Base-by-base conservation (phyloP, 1,284 basidiomycete species). In the Leccinum laetum region DNA sequence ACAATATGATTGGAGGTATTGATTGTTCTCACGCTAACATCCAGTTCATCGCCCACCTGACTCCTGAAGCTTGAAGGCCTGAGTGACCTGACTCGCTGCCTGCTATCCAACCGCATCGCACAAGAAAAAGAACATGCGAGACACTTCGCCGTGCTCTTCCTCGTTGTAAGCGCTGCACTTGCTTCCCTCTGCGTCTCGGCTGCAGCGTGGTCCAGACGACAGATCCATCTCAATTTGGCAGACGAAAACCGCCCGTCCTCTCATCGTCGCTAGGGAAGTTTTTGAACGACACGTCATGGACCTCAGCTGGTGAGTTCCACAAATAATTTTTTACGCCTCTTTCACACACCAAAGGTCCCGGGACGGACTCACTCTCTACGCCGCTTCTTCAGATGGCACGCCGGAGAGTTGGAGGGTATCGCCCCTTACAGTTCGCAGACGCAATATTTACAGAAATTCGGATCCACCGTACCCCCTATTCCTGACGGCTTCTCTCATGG, bases 221-320 rank as follows among this genome's bases (percentile, higher is more conserved):
- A 29, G 29, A 29, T 29, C 29, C 29, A 29, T 96, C 18, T 97
- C 95, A 2, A 88, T 98, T 26, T 98, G 96, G 96, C 90, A 96
- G 75, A 98, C 96, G 6, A 95, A 95, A 69, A 87, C 89, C 1
- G 92, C 93, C 7, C 86, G 93, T 61, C 98, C 98, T 1, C 80
- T 99, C 5, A 90, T 98, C 39, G 96, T 99, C 2, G 89, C 96
- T 1, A 92, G 94, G 70, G 95, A 99, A 69, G 90, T 98, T 0
- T 99, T 99, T 70, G 95, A 96, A 66, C 82, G 96, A 64, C 94
- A 96, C 72, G 93, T 99, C 59, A 92, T 98, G 85, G 98, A 99
- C 76, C 83, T 99, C 4, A 94, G 91, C 72, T 99, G 97, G 97
- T 95, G 73, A 68, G 88, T 18, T 14, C 49, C 44, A 16, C 37